Base-by-base conservation (phyloP, 441 rosid species). In the Isatis lusitanica region DNA sequence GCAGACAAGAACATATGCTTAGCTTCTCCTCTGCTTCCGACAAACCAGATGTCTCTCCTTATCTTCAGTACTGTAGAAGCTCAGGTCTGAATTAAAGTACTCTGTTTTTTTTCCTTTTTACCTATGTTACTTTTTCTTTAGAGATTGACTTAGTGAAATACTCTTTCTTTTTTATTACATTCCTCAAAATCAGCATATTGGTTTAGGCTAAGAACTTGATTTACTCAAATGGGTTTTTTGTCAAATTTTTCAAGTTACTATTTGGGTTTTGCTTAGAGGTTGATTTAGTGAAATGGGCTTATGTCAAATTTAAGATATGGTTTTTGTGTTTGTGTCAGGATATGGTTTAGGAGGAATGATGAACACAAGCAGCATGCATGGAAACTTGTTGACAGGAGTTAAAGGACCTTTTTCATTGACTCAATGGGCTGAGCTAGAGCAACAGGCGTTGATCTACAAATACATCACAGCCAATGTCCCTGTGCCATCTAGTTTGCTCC, bases 351-450 rank as follows among this genome's bases (percentile, higher is more conserved):
- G 75, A 71, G 69, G 75, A 61, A 47, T 63, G 76, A 46, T 58
- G 74, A 58, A 58, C 74, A 70, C 74, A 70, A 56, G 24, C 75
- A 74, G 63, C 83, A 76, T 87, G 87, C 81, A 79, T 76, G 89
- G 79, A 26, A 50, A 62, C 66, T 63, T 61, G 56, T 13, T 81
- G 53, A 47, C 67, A 59, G 89, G 87, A 31, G 70, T 47, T 16
- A 80, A 81, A 79, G 87, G 85, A 51, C 85, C 87, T 36, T 87
- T 90, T 38, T 84, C 93, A 75, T 85, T 83, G 59, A 82, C 87
- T 39, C 94, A 91, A 70, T 83, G 90, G 94, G 82, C 85, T 73
- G 97, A 91, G 81, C 77, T 91, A 17, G 88, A 91, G 77, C 93
- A 87, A 51, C 94, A 91, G 80, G 87, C 91, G 59, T 81, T 85